Conservation (phyloP, 371 early-diverging fungal species). For the Amoeboaphelidium protococcarum region DNA sequence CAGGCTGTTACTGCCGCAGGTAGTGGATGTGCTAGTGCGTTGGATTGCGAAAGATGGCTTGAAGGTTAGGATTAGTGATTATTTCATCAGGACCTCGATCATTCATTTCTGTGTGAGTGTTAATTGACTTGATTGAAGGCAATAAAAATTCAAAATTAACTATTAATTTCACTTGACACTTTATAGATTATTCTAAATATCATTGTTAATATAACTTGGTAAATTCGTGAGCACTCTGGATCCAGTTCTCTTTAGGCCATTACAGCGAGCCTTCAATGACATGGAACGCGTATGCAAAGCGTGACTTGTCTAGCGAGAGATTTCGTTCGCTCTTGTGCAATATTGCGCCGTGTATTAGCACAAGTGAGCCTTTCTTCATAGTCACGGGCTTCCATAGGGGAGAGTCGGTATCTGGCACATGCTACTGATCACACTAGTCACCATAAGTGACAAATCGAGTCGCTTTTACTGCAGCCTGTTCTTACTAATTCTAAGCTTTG, state of each 20-base stretch:
- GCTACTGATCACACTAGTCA: too few species aligned
- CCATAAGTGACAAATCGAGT: too few species aligned
- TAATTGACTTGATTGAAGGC: too few species aligned
- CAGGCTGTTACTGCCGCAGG: constrained; percentile 53
- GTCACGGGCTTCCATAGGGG: too few species aligned
- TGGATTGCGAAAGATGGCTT: constrained; percentile 60
- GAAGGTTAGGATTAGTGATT: too few species aligned
- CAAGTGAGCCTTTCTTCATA: constrained; percentile 32
- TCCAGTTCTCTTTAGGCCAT: constrained; percentile 38
- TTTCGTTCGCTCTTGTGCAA: constrained; percentile 59
- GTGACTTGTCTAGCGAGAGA: constrained; percentile 32
- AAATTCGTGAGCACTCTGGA: constrained; percentile 6
- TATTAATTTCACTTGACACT: too few species aligned
- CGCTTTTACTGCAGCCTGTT: neutral
- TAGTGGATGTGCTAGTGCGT: constrained; percentile 81
- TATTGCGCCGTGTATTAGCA: constrained; percentile 69
- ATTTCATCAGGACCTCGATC: too few species aligned
- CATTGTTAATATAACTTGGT: too few species aligned
- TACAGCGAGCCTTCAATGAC: constrained; percentile 42
- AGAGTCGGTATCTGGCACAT: too few species aligned
- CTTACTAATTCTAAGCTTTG: neutral
- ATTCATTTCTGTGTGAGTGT: too few species aligned
- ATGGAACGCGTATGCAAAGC: constrained; percentile 83
- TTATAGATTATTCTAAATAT: too few species aligned
- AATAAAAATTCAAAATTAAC: too few species aligned